These are phyloP conservation scores for Globisporangium perplexum DNA, from an alignment of 352 stramenopile species.

Conservation along the genomic window DNA sequence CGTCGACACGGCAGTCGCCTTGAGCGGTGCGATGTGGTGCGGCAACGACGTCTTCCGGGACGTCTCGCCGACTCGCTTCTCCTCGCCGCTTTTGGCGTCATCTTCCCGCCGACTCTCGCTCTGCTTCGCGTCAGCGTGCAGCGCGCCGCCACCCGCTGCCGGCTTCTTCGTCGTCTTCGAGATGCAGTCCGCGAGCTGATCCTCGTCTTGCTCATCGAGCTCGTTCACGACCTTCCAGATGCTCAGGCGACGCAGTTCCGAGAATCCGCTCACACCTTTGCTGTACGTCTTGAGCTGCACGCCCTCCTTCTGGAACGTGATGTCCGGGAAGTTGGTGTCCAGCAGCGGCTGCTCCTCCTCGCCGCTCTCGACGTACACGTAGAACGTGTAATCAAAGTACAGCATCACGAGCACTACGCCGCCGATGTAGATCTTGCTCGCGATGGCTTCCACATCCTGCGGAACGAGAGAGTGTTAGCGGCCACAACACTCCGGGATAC, in stretches of 20 bases:
- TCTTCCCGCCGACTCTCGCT: constrained; percentile 52
- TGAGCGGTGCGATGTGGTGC: constrained; percentile 76
- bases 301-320: constrained; percentile 85
- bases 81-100: constrained; percentile 40
- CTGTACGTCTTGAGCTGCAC: constrained; percentile 84
- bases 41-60: constrained; percentile 63
- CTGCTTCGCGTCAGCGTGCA: constrained; percentile 47
- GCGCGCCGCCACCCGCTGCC: constrained; percentile 7
- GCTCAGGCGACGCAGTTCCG: constrained; percentile 63
- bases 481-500: background rate
- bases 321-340: constrained; percentile 92
- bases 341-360: constrained; percentile 90
- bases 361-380: constrained; percentile 86
- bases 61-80: constrained; percentile 35
- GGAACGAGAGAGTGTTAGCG: background rate
- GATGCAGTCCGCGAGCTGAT: constrained; percentile 20
- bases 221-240: constrained; percentile 82
- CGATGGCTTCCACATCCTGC: constrained; percentile 90
- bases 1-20: constrained; percentile 33
- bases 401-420: constrained; percentile 90
- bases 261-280: constrained; percentile 55
- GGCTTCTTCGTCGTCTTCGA: constrained; percentile 11
- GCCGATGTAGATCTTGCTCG: constrained; percentile 92
- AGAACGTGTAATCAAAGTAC: constrained; percentile 92
- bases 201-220: constrained; percentile 32